These are phyloP conservation scores for Xylariaceae sp. DNA, from an alignment of 2,329 filamentous ascomycete species.

Conservation along the genomic window DNA sequence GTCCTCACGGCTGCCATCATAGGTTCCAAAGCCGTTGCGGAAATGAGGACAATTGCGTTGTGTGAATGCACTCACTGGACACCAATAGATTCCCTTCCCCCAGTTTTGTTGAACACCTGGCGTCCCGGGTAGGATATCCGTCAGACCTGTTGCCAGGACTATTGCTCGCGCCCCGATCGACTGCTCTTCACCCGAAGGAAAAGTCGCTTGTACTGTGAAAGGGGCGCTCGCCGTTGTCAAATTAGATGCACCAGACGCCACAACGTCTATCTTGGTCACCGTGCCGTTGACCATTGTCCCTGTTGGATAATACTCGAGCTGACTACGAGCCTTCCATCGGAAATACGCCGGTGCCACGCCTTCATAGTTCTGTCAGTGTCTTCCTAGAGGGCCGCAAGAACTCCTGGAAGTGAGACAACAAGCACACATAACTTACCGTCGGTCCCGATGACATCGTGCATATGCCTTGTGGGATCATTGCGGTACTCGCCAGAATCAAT, in stretches of 20 bases:
- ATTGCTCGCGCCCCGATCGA: conserved; percentile 49
- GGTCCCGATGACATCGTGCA: conserved; percentile 59
- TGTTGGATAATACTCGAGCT: conserved; percentile 49
- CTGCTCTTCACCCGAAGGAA: conserved; percentile 24
- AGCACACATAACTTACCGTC: conserved; percentile 43
- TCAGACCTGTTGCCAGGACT: conserved; percentile 54
- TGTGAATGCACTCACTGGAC: conserved; percentile 36
- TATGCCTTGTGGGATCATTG: conserved; percentile 52
- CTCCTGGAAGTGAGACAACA: neutral
- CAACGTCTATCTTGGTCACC: conserved; percentile 41
- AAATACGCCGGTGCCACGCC: conserved; percentile 53
- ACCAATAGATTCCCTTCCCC: conserved; percentile 60
- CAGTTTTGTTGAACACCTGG: conserved; percentile 53
- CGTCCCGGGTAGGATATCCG: conserved; percentile 51
- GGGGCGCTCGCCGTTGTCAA: conserved; percentile 10
- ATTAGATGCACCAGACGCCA: conserved; percentile 21
- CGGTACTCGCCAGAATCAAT: conserved; percentile 58
- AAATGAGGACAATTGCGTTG: neutral
- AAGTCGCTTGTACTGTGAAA: conserved; percentile 43
- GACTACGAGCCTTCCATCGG: conserved; percentile 49
- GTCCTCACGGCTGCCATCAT: neutral
- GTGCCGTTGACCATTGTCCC: conserved; percentile 50
- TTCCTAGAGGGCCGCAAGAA: neutral
- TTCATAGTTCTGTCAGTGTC: conserved; percentile 27
- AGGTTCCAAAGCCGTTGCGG: neutral